Base-by-base conservation (phyloP, 352 stramenopile genomes). In the Pythium guiyangense region DNA sequence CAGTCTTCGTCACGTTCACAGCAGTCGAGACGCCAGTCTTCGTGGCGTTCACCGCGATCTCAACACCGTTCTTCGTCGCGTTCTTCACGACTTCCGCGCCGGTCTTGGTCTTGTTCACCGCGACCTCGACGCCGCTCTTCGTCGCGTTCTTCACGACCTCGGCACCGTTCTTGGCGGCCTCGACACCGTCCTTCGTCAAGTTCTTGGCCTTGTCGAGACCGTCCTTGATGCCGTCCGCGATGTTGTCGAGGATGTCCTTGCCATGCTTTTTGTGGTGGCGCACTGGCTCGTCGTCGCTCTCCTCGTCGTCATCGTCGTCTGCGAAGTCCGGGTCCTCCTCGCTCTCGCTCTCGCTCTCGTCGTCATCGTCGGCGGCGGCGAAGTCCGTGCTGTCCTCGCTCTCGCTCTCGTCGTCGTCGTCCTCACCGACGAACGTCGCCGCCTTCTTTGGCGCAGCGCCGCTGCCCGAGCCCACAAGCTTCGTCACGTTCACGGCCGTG, bases 251-350 rank as follows among this genome's bases (percentile, higher is more conserved):
- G 14, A 62, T 29, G 49, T 42, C 48, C 53, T 59, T 37, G 31
- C 31, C 31, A 22, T 52, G 20, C 26, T 59, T 29, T 29, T 59
- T 53, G 15, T 64, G 39, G 31, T 60, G 35, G 50, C 53, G 52
- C 8, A 37, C 40, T 52, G 22, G 11, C 3, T 63, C 37, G 0
- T 66, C 56, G 12, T 66, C 57, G 6, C 54, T 64, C 26, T 62
- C 58, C 8, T 63, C 64, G 15, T 63, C 70, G n/a, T 37, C 31
- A 9, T 37, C 31, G 31, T 37, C 31, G 31, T 37, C 31, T 9
- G 31, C 31, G 12, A 37, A 37, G 31, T 37, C 31, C 31, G 31
- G 31, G 31, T 37, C 31, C 31, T 37, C 31, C n/a, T n/a, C n/a
- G n/a, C n/a, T n/a, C n/a, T n/a, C n/a, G n/a, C n/a, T n/a, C 31